Percentiles rank a stretch among this genome's conserved stretches.
These are phyloP conservation scores for Aspergillus bombycis DNA, from an alignment of 2,329 filamentous ascomycete species.

Conservation along the genomic window DNA sequence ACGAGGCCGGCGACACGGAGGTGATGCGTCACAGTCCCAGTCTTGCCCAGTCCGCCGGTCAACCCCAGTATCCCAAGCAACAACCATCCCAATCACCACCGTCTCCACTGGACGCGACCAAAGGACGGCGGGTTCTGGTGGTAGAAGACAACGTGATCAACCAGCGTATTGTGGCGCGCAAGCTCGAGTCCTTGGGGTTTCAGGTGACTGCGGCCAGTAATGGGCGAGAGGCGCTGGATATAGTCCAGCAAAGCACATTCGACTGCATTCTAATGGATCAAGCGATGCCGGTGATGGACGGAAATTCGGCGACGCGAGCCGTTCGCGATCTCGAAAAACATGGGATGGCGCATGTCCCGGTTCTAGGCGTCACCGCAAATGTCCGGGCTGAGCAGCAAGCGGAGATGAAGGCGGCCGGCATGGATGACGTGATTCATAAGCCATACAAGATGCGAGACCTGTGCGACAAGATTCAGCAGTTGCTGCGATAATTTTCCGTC, in stretches of 20 bases:
- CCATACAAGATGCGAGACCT: conserved; percentile 77
- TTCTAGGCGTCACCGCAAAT: conserved; percentile 65
- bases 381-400: conserved; percentile 74
- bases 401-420: conserved; percentile 71
- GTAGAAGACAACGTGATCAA: conserved; percentile 52
- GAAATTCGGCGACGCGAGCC: conserved; percentile 69
- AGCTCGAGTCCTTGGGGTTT: conserved; percentile 41
- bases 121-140: conserved; percentile 35
- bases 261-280: conserved; percentile 78
- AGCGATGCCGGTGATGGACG: conserved; percentile 85
- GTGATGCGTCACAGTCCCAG: not conserved
- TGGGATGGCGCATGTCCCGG: conserved; percentile 28
- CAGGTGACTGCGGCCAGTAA: conserved; percentile 41
- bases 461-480: conserved; percentile 66
- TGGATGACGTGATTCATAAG: conserved; percentile 79
- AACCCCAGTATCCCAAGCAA: not conserved
- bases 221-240: conserved; percentile 48
- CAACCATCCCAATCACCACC: not conserved
- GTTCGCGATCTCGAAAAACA: conserved; percentile 70
- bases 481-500: conserved; percentile 28
- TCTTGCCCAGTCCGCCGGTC: not conserved
- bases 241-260: conserved; percentile 42
- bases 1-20: not conserved
- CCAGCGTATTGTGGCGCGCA: conserved; percentile 41
- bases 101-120: not conserved